Conservation (phyloP, 1,284 basidiomycete species). For the Fomitopsis schrenkii region DNA sequence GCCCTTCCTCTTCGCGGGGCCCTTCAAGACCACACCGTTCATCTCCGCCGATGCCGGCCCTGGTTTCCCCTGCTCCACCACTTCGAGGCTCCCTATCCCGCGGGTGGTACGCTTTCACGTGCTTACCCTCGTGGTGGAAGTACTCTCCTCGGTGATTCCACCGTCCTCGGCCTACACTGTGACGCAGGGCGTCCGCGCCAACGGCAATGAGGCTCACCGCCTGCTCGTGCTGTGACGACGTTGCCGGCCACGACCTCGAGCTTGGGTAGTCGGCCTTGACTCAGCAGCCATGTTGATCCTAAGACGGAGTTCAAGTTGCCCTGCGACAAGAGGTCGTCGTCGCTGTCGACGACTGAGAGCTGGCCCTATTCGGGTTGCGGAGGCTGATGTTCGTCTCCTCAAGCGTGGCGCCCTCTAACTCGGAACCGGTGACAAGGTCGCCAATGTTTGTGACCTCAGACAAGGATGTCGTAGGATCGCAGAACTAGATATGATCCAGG, state of each 20-base stretch:
- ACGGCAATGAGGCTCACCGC: slow-evolving; percentile 92
- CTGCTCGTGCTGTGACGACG: slow-evolving; percentile 95
- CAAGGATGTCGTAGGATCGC: slow-evolving; percentile 56
- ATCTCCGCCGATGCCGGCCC: slow-evolving; percentile 22
- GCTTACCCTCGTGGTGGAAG: slow-evolving; percentile 98
- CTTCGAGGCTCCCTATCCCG: slow-evolving; percentile 97
- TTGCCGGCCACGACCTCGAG: slow-evolving; percentile 96
- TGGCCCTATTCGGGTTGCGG: slow-evolving; percentile 98
- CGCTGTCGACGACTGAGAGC: slow-evolving; percentile 81
- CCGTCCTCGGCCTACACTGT: slow-evolving; percentile 97
- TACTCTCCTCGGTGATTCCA: slow-evolving; percentile 97
- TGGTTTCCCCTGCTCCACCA: slow-evolving; percentile 86
- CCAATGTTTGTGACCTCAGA: slow-evolving; percentile 83
- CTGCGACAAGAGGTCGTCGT: slow-evolving; percentile 87
- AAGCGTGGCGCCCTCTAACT: slow-evolving; percentile 76
- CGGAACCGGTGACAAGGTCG: slow-evolving; percentile 72
- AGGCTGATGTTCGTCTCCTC: slow-evolving; percentile 92
- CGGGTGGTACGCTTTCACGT: slow-evolving; percentile 91
- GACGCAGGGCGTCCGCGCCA: slow-evolving; percentile 92
- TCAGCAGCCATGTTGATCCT: slow-evolving; percentile 93
- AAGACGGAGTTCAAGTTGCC: slow-evolving; percentile 84
- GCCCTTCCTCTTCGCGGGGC: slow-evolving; percentile 43
- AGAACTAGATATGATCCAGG: slow-evolving; percentile 84
- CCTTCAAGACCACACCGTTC: slow-evolving; percentile 29
- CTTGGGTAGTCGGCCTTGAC: slow-evolving; percentile 81